phyloP scores from a whole-genome alignment of 345 rosid genomes.

The Eutrema japonicum region DNA sequence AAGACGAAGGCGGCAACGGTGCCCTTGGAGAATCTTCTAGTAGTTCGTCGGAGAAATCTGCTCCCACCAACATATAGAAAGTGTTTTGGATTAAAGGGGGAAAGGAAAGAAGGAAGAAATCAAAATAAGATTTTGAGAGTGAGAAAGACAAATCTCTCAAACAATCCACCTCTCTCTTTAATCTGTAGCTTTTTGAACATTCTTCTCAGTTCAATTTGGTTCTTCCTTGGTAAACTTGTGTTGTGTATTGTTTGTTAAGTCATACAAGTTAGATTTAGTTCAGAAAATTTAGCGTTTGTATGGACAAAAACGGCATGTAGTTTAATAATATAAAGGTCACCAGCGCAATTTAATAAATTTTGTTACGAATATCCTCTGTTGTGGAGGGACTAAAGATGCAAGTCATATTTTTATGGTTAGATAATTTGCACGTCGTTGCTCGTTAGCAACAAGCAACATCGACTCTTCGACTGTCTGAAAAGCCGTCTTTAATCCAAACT shows the following conservation, averaged over 20 bases:
- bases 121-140: constrained; percentile 28
- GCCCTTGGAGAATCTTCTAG: constrained; percentile 34
- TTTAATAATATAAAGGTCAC: background rate
- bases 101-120: constrained; percentile 16
- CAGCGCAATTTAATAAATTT: background rate
- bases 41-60: constrained; percentile 34
- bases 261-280: constrained; percentile 10
- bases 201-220: constrained; percentile 16
- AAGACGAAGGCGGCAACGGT: constrained; percentile 57
- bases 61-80: constrained; percentile 37
- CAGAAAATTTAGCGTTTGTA: too few relatives aligned
- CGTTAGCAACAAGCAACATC: background rate
- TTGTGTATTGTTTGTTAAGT: constrained; percentile 7
- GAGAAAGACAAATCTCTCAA: constrained; percentile 24
- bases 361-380: background rate
- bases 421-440: background rate
- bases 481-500: constrained; percentile 44
- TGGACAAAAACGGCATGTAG: background rate
- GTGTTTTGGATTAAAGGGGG: background rate
- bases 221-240: background rate
- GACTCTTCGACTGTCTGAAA: constrained; percentile 28
- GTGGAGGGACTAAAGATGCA: background rate
- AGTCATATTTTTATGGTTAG: background rate
- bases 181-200: constrained; percentile 22
- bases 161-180: constrained; percentile 13